A percentile compares a stretch with the other conserved stretches of the same genome.
Evolutionary conservation across 352 stramenopile genomes (phyloP).

Genomic region (Globisporangium alternatum): DNA sequence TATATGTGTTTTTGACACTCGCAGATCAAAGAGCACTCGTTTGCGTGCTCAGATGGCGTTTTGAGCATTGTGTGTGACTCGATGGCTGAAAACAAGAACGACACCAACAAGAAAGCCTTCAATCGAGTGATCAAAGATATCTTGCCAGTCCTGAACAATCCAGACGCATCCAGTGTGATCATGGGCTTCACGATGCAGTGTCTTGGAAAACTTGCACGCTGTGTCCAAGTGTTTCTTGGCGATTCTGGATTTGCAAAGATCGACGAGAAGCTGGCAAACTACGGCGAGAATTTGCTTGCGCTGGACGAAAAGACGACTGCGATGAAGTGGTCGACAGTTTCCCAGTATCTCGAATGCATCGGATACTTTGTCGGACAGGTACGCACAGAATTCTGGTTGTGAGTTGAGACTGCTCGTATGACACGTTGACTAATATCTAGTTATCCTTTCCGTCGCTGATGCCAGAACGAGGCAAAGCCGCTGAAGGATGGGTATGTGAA

Average conservation of each 20-base stretch:
- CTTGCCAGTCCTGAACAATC: slow-evolving; percentile 54
- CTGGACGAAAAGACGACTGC: slow-evolving; percentile 45
- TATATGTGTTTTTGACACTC: neutral
- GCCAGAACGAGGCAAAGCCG: slow-evolving; percentile 21
- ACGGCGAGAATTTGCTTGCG: slow-evolving; percentile 67
- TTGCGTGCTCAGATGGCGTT: slow-evolving; percentile 39
- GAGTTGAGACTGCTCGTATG: neutral
- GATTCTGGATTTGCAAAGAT: slow-evolving; percentile 56
- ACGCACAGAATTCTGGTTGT: neutral
- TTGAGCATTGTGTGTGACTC: slow-evolving; percentile 41
- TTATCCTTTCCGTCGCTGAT: neutral
- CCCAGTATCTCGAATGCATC: slow-evolving; percentile 54
- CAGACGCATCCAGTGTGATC: slow-evolving; percentile 25
- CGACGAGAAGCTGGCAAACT: slow-evolving; percentile 59
- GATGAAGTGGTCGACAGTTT: slow-evolving; percentile 58
- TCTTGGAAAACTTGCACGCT: slow-evolving; percentile 40
- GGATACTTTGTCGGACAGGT: slow-evolving; percentile 56
- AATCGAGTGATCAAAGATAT: slow-evolving; percentile 77
- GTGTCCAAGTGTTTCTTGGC: slow-evolving; percentile 53
- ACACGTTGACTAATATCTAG: neutral
- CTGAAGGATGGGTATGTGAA: slow-evolving; percentile 48
- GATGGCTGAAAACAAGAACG: slow-evolving; percentile 38
- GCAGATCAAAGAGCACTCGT: slow-evolving; percentile 76
- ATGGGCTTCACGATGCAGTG: slow-evolving; percentile 59
- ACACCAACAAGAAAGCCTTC: slow-evolving; percentile 57